Conservation (phyloP, 192 early-diverging fungal species). For the Mortierella antarctica region DNA sequence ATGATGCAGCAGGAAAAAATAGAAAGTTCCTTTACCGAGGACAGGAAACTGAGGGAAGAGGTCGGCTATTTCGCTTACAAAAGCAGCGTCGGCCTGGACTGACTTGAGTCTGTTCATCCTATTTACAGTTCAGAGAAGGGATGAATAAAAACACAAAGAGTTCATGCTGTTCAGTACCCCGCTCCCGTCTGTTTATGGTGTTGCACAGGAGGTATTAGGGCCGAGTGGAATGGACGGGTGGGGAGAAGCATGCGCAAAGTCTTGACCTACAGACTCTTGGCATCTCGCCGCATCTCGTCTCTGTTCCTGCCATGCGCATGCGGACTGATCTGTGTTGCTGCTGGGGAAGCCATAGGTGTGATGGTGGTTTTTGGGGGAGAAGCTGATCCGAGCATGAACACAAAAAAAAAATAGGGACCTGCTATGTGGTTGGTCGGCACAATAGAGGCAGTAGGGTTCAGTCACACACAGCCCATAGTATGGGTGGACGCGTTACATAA, state of each 20-base stretch:
- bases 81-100: slow-evolving; percentile 78
- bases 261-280: slow-evolving; percentile 37
- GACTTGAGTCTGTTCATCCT: slow-evolving; percentile 84
- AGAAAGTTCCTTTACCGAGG: slow-evolving; percentile 51
- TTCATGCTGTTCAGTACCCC: not conserved
- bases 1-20: no score
- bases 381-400: not conserved
- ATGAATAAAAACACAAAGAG: not conserved
- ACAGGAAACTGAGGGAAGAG: slow-evolving; percentile 71
- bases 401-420: slow-evolving; percentile 1
- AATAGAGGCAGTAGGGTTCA: not conserved
- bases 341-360: not conserved
- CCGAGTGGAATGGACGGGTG: not conserved
- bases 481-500: not conserved
- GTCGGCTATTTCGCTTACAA: slow-evolving; percentile 69
- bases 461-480: not conserved
- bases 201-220: not conserved
- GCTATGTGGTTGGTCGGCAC: not conserved
- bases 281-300: slow-evolving; percentile 47
- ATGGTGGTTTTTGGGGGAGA: not conserved
- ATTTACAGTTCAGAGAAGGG: slow-evolving; percentile 4
- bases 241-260: not conserved
- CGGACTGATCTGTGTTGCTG: slow-evolving; percentile 23
- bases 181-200: not conserved
- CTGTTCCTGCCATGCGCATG: slow-evolving; percentile 35